phyloP scores from a whole-genome alignment of 192 early-diverging fungal genomes.

The Umbelopsis isabellina region DNA sequence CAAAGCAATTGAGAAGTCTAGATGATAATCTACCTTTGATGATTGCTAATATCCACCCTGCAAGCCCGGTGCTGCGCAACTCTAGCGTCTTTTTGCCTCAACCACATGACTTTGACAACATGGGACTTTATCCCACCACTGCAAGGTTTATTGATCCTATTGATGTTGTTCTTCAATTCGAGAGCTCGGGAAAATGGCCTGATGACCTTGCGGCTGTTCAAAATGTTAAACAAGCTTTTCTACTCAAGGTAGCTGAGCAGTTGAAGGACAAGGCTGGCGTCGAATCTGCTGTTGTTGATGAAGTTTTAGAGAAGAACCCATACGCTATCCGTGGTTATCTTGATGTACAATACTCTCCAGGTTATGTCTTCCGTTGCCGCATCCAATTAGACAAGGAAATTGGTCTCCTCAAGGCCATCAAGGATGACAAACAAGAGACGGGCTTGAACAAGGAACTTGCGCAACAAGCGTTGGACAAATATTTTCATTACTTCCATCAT shows the following conservation, averaged over 20 bases:
- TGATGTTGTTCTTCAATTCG: slow-evolving; percentile 84
- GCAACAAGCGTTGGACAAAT: slow-evolving; percentile 52
- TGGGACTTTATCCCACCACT: slow-evolving; percentile 46
- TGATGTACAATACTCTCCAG: slow-evolving; percentile 71
- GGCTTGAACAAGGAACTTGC: slow-evolving; percentile 48
- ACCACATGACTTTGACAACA: slow-evolving; percentile 51
- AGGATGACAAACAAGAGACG: slow-evolving; percentile 54
- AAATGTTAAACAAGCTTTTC: slow-evolving; percentile 89
- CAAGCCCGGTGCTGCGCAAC: slow-evolving; percentile 68
- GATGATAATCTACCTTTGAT: slow-evolving; percentile 69
- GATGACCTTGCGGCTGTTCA: slow-evolving; percentile 85
- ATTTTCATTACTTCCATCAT: slow-evolving; percentile 49
- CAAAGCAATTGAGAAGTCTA: slow-evolving; percentile 61
- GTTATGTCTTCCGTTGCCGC: slow-evolving; percentile 82
- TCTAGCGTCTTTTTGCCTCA: slow-evolving; percentile 79
- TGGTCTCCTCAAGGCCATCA: slow-evolving; percentile 54
- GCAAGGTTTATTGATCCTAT: slow-evolving; percentile 69
- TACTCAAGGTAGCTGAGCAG: slow-evolving; percentile 73
- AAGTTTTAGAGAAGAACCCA: slow-evolving; percentile 52
- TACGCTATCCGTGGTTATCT: slow-evolving; percentile 51
- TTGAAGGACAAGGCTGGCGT: slow-evolving; percentile 51
- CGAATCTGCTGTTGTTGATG: slow-evolving; percentile 52
- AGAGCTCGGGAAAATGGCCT: slow-evolving; percentile 85
- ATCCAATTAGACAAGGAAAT: slow-evolving; percentile 76
- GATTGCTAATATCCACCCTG: slow-evolving; percentile 61